These are phyloP conservation scores for Tolypocladium ophioglossoides DNA, from an alignment of 2,329 filamentous ascomycete species.

Conservation along the genomic window DNA sequence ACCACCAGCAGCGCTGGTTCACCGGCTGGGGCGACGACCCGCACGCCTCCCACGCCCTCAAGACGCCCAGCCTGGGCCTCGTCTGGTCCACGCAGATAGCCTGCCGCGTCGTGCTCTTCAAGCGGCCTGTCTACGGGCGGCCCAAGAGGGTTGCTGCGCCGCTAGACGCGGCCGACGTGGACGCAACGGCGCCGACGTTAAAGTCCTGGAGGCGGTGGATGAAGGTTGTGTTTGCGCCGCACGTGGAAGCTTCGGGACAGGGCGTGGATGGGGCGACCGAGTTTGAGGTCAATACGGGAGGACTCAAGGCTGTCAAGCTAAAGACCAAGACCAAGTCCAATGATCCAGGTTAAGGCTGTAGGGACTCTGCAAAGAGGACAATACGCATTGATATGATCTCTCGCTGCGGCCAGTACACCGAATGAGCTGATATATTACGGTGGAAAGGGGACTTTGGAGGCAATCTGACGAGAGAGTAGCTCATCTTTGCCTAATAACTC, in stretches of 20 bases:
- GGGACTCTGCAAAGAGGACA: background rate
- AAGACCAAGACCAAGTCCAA: background rate
- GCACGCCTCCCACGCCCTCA: conserved; percentile 38
- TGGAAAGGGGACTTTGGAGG: background rate
- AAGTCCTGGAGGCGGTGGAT: conserved; percentile 63
- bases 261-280: conserved; percentile 45
- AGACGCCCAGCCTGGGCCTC: conserved; percentile 78
- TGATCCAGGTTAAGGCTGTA: background rate
- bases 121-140: conserved; percentile 46
- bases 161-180: conserved; percentile 27
- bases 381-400: no score
- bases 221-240: conserved; percentile 84
- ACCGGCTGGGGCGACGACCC: conserved; percentile 83
- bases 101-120: conserved; percentile 70
- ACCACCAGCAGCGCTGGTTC: conserved; percentile 91
- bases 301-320: conserved; percentile 31
- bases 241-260: conserved; percentile 46
- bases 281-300: conserved; percentile 66
- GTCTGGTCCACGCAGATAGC: conserved; percentile 89
- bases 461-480: background rate
- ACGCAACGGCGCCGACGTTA: conserved; percentile 32
- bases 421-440: background rate
- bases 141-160: conserved; percentile 23
- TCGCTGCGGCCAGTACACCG: background rate
- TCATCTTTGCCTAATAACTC: background rate